Percentiles rank a stretch among this genome's conserved stretches.
phyloP scores from a whole-genome alignment of 306 rosid species.

The Castanopsis chinensis region DNA sequence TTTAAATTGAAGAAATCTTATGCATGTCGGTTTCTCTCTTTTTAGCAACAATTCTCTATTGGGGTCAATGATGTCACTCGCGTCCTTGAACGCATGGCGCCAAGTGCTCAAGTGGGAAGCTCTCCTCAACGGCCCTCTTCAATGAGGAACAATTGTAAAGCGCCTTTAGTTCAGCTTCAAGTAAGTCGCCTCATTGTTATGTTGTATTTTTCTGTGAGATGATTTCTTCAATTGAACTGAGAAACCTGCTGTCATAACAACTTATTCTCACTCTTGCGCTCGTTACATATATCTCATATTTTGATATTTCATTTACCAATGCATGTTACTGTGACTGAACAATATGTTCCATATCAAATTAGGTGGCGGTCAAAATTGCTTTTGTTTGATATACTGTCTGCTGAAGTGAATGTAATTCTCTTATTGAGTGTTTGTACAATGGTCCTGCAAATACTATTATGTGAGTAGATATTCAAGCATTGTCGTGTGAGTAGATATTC shows the following conservation, averaged over 20 bases:
- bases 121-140: conserved; percentile 15
- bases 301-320: background rate
- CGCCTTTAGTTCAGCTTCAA: conserved; percentile 54
- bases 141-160: conserved; percentile 23
- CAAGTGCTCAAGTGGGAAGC: conserved; percentile 27
- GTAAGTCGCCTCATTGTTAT: conserved; percentile 23
- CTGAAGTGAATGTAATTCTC: too few relatives aligned
- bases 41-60: conserved; percentile 74
- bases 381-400: too few relatives aligned
- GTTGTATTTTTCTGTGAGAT: background rate
- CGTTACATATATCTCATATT: background rate
- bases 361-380: too few relatives aligned
- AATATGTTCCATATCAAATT: too few relatives aligned
- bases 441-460: too few relatives aligned
- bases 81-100: conserved; percentile 79
- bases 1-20: background rate
- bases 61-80: conserved; percentile 87
- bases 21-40: background rate
- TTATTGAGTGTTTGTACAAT: too few relatives aligned
- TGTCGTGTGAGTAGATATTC: too few relatives aligned
- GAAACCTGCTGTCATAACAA: background rate
- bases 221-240: background rate
- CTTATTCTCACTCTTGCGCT: background rate
- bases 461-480: too few relatives aligned
- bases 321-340: background rate